phyloP scores from a whole-genome alignment of 1,284 basidiomycete species.

The Trichosporon ovoides region DNA sequence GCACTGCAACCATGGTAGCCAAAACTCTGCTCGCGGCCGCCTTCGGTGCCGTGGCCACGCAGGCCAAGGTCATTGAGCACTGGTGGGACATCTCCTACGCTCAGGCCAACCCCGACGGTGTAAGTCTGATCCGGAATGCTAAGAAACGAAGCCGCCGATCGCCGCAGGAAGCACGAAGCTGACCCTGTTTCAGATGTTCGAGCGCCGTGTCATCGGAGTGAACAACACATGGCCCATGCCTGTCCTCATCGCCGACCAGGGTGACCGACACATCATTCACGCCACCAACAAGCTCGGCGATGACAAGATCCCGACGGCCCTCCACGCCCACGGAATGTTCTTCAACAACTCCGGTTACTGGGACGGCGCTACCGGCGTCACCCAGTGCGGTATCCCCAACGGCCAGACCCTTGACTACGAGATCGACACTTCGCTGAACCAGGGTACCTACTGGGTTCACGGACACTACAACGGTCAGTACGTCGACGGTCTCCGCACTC shows the following conservation, averaged over 20 bases:
- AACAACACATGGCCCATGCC: conserved; percentile 83
- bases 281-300: conserved; percentile 63
- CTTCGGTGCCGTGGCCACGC: conserved; percentile 20
- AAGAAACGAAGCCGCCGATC: not conserved
- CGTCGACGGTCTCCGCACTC: conserved; percentile 53
- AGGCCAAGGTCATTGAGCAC: conserved; percentile 44
- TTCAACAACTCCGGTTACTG: conserved; percentile 80
- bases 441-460: conserved; percentile 86
- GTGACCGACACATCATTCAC: conserved; percentile 64
- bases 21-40: conserved; percentile 19
- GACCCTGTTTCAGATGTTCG: conserved; percentile 27
- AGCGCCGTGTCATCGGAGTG: conserved; percentile 73
- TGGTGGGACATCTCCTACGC: conserved; percentile 51
- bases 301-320: conserved; percentile 53
- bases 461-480: conserved; percentile 67
- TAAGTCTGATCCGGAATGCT: no score
- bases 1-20: conserved; percentile 14
- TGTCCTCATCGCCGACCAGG: conserved; percentile 64
- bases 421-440: conserved; percentile 57
- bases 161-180: not conserved
- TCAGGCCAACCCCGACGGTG: conserved; percentile 49
- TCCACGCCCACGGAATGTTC: conserved; percentile 87
- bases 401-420: conserved; percentile 69
- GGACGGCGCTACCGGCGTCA: conserved; percentile 77
- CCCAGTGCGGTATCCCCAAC: conserved; percentile 83